Percentiles rank a stretch among this genome's conserved stretches.
These are phyloP conservation scores for Agaricus sinodeliciosus DNA, from an alignment of 768 basidiomycete species.

Conservation along the genomic window DNA sequence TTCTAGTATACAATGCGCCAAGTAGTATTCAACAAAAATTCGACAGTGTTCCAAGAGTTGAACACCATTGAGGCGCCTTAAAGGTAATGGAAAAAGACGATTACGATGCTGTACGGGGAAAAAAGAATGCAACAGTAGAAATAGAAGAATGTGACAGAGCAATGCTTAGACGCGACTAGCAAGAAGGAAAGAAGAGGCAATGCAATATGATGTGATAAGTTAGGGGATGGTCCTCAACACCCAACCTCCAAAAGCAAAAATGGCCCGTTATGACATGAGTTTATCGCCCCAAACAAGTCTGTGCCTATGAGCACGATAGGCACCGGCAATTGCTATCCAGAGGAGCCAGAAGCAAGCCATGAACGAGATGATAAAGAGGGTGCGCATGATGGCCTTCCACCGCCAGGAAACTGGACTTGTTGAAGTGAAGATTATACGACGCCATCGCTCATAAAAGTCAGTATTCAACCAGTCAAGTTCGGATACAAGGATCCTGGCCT, in stretches of 20 bases:
- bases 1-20: too few species aligned
- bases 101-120: too few species aligned
- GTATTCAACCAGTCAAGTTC: constrained; percentile 75
- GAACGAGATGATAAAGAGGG: constrained; percentile 51
- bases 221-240: not conserved
- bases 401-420: constrained; percentile 65
- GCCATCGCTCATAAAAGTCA: constrained; percentile 71
- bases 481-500: constrained; percentile 62
- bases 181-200: not conserved
- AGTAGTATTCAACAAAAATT: too few species aligned
- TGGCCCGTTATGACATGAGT: constrained; percentile 51
- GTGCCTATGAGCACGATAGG: constrained; percentile 67
- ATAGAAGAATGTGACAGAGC: too few species aligned
- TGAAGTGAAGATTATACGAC: constrained; percentile 66
- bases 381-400: constrained; percentile 61
- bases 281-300: constrained; percentile 76
- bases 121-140: too few species aligned
- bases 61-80: too few species aligned
- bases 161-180: too few species aligned
- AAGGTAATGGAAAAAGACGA: too few species aligned
- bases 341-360: constrained; percentile 52
- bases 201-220: constrained; percentile 6
- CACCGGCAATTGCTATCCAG: constrained; percentile 59
- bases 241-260: not conserved
- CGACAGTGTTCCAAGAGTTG: too few species aligned